Percentiles rank a stretch among this genome's conserved stretches.
phyloP scores from a whole-genome alignment of 768 basidiomycete genomes.

The Strobilomyces echinocephalus region DNA sequence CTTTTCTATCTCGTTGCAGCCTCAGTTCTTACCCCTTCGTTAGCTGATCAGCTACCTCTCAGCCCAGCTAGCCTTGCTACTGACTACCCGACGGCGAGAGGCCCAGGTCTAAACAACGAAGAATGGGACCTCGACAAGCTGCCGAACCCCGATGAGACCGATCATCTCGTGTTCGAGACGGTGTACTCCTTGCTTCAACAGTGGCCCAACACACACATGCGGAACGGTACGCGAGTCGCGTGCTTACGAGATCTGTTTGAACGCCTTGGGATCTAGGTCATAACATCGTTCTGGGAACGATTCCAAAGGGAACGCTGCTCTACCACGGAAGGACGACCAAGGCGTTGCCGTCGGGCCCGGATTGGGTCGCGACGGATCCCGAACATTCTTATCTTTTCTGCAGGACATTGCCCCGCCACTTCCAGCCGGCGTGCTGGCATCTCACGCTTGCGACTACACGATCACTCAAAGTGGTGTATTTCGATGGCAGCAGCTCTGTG shows the following conservation, averaged over 20 bases:
- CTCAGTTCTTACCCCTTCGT: neutral
- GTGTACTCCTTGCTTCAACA: conserved; percentile 31
- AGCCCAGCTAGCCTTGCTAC: too few relatives aligned
- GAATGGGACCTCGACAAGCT: neutral
- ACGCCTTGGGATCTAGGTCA: conserved; percentile 2
- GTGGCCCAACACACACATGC: conserved; percentile 41
- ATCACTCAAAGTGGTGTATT: conserved; percentile 31
- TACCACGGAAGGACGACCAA: conserved; percentile 26
- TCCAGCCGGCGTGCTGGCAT: conserved; percentile 23
- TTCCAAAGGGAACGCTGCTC: conserved; percentile 31
- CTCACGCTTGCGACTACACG: conserved; percentile 27
- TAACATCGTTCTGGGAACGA: conserved; percentile 25
- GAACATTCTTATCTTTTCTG: conserved; percentile 39
- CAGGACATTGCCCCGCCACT: neutral
- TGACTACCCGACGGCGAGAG: too few relatives aligned
- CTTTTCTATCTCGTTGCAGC: neutral
- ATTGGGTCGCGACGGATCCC: conserved; percentile 32
- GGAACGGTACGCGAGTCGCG: conserved; percentile 28
- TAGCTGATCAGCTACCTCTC: too few relatives aligned
- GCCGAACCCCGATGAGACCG: conserved; percentile 19
- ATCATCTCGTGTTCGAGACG: conserved; percentile 23
- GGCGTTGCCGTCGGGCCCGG: conserved; percentile 19
- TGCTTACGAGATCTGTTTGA: neutral
- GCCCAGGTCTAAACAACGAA: too few relatives aligned
- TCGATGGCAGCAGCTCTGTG: conserved; percentile 15